These are phyloP conservation scores for Dioscorea cayenensis DNA, from an alignment of 116 monocot genomes.

Conservation along the genomic window DNA sequence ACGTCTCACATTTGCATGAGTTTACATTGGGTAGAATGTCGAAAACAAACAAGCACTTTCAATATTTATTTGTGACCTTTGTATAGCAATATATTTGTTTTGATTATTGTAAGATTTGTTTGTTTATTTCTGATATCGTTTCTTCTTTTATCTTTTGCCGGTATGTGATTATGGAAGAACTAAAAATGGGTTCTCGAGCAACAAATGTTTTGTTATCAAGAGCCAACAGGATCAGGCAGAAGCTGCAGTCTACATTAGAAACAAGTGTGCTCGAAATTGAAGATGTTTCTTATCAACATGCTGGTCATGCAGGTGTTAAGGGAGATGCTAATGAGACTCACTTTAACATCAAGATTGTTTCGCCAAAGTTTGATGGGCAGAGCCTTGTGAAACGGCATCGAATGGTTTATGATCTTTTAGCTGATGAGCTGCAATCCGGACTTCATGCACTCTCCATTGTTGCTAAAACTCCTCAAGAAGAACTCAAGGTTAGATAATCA, in stretches of 20 bases:
- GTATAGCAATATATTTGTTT: too few species aligned
- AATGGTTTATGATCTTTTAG: conserved; percentile 78
- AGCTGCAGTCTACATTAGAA: conserved; percentile 62
- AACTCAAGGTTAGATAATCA: conserved; percentile 30
- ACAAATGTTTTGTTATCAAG: conserved; percentile 34
- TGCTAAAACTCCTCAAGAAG: conserved; percentile 82
- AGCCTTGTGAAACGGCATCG: conserved; percentile 82
- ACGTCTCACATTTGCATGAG: too few species aligned
- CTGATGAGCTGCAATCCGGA: conserved; percentile 75
- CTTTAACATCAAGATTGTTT: conserved; percentile 80
- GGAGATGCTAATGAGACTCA: conserved; percentile 64
- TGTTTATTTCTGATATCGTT: too few species aligned
- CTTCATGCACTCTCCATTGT: conserved; percentile 92
- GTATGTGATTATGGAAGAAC: background rate
- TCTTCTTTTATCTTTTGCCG: too few species aligned
- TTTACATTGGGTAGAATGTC: too few species aligned
- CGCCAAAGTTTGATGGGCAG: conserved; percentile 69
- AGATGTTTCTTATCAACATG: conserved; percentile 87
- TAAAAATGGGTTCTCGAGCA: conserved; percentile 28
- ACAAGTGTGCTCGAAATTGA: conserved; percentile 66
- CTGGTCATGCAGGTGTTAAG: conserved; percentile 77
- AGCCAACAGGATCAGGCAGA: conserved; percentile 80
- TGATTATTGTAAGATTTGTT: too few species aligned
- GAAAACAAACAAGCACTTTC: too few species aligned
- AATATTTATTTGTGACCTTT: too few species aligned